Evolutionary conservation across 2,329 filamentous ascomycete genomes (phyloP).

Genomic region (Coleophoma cylindrospora): DNA sequence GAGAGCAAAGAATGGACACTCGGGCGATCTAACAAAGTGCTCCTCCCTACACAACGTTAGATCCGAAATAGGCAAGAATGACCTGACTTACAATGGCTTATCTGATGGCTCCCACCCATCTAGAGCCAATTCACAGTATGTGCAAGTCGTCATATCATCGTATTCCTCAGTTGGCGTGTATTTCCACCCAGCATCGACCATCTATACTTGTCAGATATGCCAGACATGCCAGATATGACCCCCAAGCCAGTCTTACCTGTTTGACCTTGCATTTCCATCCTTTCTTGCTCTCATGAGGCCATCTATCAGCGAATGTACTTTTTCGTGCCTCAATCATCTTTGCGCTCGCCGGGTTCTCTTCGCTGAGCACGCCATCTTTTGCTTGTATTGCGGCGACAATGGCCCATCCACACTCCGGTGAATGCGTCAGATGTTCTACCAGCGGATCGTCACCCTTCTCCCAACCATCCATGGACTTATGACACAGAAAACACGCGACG

Average conservation of each 20-base stretch:
- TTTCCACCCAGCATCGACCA: conserved; percentile 90
- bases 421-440: conserved; percentile 79
- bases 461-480: conserved; percentile 85
- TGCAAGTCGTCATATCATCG: conserved; percentile 85
- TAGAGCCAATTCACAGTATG: conserved; percentile 83
- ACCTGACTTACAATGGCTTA: conserved; percentile 66
- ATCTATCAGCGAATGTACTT: conserved; percentile 76
- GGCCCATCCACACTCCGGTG: conserved; percentile 82
- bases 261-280: conserved; percentile 87
- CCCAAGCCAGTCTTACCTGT: conserved; percentile 51
- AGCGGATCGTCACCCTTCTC: conserved; percentile 80
- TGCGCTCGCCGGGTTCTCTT: conserved; percentile 69
- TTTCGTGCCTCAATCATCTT: conserved; percentile 72
- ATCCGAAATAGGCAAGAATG: conserved; percentile 4
- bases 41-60: conserved; percentile 59
- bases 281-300: conserved; percentile 86
- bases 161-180: conserved; percentile 81
- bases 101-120: conserved; percentile 95
- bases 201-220: conserved; percentile 40
- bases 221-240: not conserved
- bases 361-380: conserved; percentile 54
- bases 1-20: conserved; percentile 79
- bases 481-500: conserved; percentile 82
- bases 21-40: conserved; percentile 71
- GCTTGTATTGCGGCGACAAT: conserved; percentile 61